Percentiles rank a stretch among this genome's conserved stretches.
Conservation (phyloP, 495 filamentous ascomycete species). For the Podospora sp. region DNA sequence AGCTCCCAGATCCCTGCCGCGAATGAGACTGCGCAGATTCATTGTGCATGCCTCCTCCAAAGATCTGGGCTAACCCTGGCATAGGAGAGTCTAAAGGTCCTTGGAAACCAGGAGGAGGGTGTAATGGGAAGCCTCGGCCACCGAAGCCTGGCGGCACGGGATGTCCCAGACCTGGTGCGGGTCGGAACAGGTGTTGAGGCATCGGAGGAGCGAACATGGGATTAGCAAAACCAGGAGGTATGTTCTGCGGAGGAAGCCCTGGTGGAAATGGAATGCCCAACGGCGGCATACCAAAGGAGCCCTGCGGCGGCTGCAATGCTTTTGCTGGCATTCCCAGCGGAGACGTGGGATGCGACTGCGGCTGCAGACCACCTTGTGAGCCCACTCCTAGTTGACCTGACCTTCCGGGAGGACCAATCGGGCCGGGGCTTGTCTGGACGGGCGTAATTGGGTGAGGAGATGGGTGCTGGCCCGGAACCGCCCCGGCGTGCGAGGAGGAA, state of each 20-base stretch:
- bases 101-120: conserved; percentile 58
- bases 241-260: conserved; percentile 31
- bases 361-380: conserved; percentile 21
- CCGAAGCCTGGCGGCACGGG: conserved; percentile 57
- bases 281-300: conserved; percentile 40
- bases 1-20: conserved; percentile 50
- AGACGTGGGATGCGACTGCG: conserved; percentile 28
- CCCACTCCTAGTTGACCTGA: conserved; percentile 21
- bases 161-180: conserved; percentile 52
- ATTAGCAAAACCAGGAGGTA: conserved; percentile 44
- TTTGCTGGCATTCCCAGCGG: conserved; percentile 32
- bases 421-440: conserved; percentile 59
- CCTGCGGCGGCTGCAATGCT: conserved; percentile 43
- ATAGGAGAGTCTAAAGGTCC: conserved; percentile 51
- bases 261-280: conserved; percentile 41
- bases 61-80: conserved; percentile 35
- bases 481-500: conserved; percentile 58
- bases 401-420: conserved; percentile 53
- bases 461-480: conserved; percentile 61
- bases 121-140: conserved; percentile 65
- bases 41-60: conserved; percentile 36
- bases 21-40: conserved; percentile 43
- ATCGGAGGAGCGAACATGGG: conserved; percentile 47
- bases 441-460: conserved; percentile 64
- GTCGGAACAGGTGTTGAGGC: conserved; percentile 4